These are phyloP conservation scores for Starmerella floris DNA, from an alignment of 805 yeast genomes.

Conservation along the genomic window DNA sequence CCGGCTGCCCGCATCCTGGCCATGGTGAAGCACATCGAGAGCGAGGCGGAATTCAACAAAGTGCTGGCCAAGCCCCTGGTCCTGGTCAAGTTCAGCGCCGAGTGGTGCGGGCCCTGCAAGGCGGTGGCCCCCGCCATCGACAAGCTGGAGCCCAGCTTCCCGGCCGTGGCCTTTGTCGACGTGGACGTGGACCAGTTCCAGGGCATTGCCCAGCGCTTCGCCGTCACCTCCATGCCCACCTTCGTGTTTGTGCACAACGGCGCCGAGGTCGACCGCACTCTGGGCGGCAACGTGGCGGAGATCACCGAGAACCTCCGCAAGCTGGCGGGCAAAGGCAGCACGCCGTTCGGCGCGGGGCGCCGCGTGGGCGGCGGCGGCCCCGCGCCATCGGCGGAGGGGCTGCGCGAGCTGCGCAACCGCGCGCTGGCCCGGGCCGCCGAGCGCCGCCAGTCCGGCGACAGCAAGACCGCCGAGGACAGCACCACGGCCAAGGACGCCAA, in stretches of 20 bases:
- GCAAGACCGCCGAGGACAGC: no score
- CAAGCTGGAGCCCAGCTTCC: slow-evolving; percentile 47
- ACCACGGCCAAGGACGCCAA: no score
- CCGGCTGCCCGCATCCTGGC: no score
- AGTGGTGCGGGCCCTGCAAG: slow-evolving; percentile 98
- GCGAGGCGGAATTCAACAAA: slow-evolving; percentile 4
- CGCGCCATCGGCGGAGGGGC: background rate
- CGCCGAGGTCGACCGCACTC: slow-evolving; percentile 41
- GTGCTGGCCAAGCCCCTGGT: slow-evolving; percentile 23
- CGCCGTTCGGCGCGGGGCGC: slow-evolving; percentile 13
- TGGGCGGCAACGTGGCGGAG: slow-evolving; percentile 22
- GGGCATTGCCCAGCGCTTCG: slow-evolving; percentile 50
- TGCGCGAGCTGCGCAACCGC: slow-evolving; percentile 8
- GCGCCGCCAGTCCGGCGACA: no score
- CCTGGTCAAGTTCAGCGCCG: slow-evolving; percentile 73
- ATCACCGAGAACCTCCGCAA: slow-evolving; percentile 9
- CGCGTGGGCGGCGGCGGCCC: slow-evolving; percentile 9
- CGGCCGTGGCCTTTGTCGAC: slow-evolving; percentile 57
- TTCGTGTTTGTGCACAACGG: slow-evolving; percentile 68
- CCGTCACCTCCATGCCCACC: slow-evolving; percentile 54
- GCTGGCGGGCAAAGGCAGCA: background rate
- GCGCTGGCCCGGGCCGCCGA: slow-evolving; percentile 1
- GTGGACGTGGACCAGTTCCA: slow-evolving; percentile 78
- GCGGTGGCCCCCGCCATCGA: slow-evolving; percentile 89
- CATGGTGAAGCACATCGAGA: slow-evolving; percentile 8